Percentiles rank a stretch among this genome's conserved stretches.
Evolutionary conservation across 116 monocot species (phyloP).

Genomic region (Phalaenopsis hybrid): DNA sequence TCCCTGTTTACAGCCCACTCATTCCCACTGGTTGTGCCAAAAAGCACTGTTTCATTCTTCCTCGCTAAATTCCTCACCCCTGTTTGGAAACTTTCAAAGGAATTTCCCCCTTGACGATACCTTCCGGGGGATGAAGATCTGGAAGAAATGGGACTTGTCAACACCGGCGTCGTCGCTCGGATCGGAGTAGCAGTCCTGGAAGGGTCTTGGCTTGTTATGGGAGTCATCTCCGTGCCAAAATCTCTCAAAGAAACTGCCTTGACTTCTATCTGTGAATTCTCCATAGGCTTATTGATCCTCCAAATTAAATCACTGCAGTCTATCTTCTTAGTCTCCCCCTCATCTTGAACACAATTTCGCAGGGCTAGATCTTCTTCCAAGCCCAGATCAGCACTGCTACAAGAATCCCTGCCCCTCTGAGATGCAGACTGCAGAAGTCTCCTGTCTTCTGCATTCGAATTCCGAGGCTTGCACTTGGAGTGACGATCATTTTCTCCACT

Average conservation of each 20-base stretch:
- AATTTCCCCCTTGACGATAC: slow-evolving; percentile 18
- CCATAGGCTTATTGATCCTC: slow-evolving; percentile 28
- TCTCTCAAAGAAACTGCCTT: slow-evolving; percentile 67
- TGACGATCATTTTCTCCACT: slow-evolving; percentile 9
- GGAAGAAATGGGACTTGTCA: slow-evolving; percentile 64
- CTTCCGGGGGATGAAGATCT: slow-evolving; percentile 54
- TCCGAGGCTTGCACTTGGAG: slow-evolving; percentile 46
- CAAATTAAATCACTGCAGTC: slow-evolving; percentile 35
- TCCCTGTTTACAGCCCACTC: slow-evolving; percentile 11
- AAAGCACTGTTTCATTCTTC: slow-evolving; percentile 11
- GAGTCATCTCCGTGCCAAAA: slow-evolving; percentile 95
- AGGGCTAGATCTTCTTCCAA: slow-evolving; percentile 27
- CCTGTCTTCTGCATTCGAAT: slow-evolving; percentile 81
- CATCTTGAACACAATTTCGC: slow-evolving; percentile 27
- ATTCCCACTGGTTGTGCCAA: slow-evolving; percentile 11
- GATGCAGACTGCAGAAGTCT: slow-evolving; percentile 54
- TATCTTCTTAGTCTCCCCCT: slow-evolving; percentile 83
- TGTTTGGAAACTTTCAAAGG: slow-evolving; percentile 18
- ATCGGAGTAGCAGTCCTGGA: slow-evolving; percentile 67
- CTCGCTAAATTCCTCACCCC: slow-evolving; percentile 31
- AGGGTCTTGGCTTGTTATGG: slow-evolving; percentile 80
- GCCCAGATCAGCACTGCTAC: slow-evolving; percentile 64
- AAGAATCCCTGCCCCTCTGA: slow-evolving; percentile 65
- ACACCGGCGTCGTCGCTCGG: slow-evolving; percentile 55
- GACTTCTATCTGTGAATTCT: slow-evolving; percentile 26